phyloP scores from a whole-genome alignment of 768 basidiomycete species.

The Floccularia luteovirens region DNA sequence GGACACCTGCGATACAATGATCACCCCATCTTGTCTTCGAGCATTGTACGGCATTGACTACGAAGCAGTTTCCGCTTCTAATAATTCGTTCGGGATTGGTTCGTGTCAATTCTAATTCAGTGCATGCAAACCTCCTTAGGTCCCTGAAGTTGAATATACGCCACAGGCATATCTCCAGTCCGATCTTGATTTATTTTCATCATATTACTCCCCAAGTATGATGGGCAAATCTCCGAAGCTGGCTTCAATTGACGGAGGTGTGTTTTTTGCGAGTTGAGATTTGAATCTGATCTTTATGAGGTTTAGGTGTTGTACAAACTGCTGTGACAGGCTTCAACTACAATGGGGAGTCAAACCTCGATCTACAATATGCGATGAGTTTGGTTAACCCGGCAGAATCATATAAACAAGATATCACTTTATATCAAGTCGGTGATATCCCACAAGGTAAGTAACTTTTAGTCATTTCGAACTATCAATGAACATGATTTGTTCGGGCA shows the following conservation, averaged over 20 bases:
- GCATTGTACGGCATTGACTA: constrained; percentile 28
- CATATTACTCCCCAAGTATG: constrained; percentile 21
- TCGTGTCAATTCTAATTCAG: constrained; percentile 1
- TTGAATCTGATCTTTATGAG: constrained; percentile 4
- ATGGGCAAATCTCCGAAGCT: constrained; percentile 23
- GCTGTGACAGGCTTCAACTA: constrained; percentile 23
- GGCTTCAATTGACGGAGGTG: constrained; percentile 25
- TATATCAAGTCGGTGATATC: constrained; percentile 36
- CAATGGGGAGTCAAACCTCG: constrained; percentile 48
- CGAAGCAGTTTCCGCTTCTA: constrained; percentile 16
- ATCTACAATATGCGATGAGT: constrained; percentile 45
- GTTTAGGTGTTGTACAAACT: constrained; percentile 31
- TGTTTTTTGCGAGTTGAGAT: constrained; percentile 6
- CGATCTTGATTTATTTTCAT: constrained; percentile 37
- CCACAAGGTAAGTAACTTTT: constrained; percentile 16
- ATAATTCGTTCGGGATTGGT: constrained; percentile 33
- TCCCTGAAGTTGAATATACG: constrained; percentile 37
- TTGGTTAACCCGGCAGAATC: constrained; percentile 22
- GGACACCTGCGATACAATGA: constrained; percentile 20
- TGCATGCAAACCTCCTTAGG: no score
- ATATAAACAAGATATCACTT: constrained; percentile 22
- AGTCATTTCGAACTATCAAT: neutral
- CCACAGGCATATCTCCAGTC: constrained; percentile 37
- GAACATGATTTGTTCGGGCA: constrained; percentile 4
- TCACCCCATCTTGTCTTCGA: constrained; percentile 29